Percentiles rank a stretch among this genome's conserved stretches.
phyloP scores from a whole-genome alignment of 306 rosid species.

The Sesbania bispinosa region DNA sequence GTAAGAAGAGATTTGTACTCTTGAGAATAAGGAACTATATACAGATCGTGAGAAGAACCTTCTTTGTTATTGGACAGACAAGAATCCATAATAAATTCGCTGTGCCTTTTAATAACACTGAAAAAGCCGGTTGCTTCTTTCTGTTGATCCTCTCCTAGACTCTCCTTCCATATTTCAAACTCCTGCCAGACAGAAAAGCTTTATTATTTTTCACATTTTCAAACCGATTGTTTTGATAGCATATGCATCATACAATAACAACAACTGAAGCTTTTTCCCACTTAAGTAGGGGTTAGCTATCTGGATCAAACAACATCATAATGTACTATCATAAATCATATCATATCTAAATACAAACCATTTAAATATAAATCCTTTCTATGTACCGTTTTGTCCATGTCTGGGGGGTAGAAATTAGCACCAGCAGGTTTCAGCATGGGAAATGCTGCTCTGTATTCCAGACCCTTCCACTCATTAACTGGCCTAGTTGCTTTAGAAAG shows the following conservation, averaged over 20 bases:
- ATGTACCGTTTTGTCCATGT: conserved; percentile 87
- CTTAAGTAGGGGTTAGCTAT: background rate
- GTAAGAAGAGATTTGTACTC: conserved; percentile 67
- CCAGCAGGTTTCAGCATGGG: conserved; percentile 75
- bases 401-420: conserved; percentile 95
- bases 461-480: conserved; percentile 77
- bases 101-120: conserved; percentile 70
- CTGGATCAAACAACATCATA: background rate
- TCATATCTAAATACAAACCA: background rate
- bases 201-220: conserved; percentile 9
- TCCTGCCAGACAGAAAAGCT: conserved; percentile 58
- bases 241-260: background rate
- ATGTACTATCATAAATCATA: conserved; percentile 1
- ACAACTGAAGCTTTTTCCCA: background rate
- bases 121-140: conserved; percentile 68
- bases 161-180: conserved; percentile 73
- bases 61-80: conserved; percentile 23
- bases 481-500: conserved; percentile 63
- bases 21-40: conserved; percentile 65
- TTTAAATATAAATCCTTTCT: background rate
- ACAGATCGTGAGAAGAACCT: conserved; percentile 49
- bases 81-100: conserved; percentile 57
- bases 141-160: conserved; percentile 60
- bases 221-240: conserved; percentile 15
- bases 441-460: conserved; percentile 82